phyloP scores from a whole-genome alignment of 1,139 yeast genomes.

The Sugiyamaella xylanicola region DNA sequence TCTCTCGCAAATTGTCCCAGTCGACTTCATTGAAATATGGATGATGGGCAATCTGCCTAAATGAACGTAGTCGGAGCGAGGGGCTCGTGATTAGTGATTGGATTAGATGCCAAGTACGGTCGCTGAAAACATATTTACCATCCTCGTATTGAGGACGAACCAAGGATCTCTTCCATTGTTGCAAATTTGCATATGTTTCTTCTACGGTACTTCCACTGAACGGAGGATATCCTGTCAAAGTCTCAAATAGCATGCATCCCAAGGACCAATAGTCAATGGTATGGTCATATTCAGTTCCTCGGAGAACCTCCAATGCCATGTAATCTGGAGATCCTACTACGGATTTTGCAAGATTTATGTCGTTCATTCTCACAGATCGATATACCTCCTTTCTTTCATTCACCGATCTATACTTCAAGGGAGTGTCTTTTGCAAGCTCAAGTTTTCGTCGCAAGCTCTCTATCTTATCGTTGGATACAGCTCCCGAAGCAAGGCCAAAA shows the following conservation, averaged over 20 bases:
- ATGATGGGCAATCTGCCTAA: constrained; percentile 78
- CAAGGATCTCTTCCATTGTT: constrained; percentile 88
- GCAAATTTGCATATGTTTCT: constrained; percentile 91
- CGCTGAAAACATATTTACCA: constrained; percentile 90
- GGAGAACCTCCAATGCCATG: constrained; percentile 97
- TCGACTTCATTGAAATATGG: constrained; percentile 82
- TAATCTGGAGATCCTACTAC: constrained; percentile 98
- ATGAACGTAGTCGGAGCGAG: constrained; percentile 67
- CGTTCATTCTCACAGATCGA: constrained; percentile 66
- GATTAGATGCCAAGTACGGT: constrained; percentile 93
- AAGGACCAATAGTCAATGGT: constrained; percentile 99
- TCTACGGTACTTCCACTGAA: constrained; percentile 92
- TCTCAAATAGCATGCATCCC: constrained; percentile 92
- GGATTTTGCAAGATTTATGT: constrained; percentile 82
- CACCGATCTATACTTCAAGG: constrained; percentile 70
- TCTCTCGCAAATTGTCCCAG: constrained; percentile 68
- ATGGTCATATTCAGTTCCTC: constrained; percentile 90
- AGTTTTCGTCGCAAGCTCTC: constrained; percentile 89
- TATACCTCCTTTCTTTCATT: constrained; percentile 85
- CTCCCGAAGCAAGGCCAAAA: constrained; percentile 96
- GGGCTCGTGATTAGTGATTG: constrained; percentile 77
- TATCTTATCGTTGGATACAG: constrained; percentile 88
- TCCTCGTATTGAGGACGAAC: constrained; percentile 90
- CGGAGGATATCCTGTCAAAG: constrained; percentile 94
- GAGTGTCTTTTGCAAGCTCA: constrained; percentile 70